Conservation (phyloP, 129 eudicot genomes). For the Centella asiatica region DNA sequence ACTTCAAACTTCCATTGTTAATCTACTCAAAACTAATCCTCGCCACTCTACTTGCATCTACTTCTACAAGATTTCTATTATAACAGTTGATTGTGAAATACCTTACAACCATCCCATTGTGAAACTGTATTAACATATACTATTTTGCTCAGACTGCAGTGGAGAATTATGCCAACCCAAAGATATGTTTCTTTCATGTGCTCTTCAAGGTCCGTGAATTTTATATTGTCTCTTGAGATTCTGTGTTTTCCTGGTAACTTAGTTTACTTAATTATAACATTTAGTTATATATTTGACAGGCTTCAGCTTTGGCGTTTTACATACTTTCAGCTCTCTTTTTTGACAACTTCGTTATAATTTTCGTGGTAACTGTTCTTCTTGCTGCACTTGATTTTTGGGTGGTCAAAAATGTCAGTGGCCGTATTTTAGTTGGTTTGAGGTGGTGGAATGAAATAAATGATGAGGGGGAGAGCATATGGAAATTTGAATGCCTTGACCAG, state of each 20-base stretch:
- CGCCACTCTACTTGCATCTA: too few species aligned
- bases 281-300: conserved; percentile 38
- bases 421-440: conserved; percentile 93
- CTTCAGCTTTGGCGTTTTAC: conserved; percentile 92
- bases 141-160: conserved; percentile 47
- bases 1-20: too few species aligned
- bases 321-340: conserved; percentile 83
- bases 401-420: conserved; percentile 97
- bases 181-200: conserved; percentile 93
- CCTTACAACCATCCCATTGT: too few species aligned
- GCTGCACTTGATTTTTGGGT: conserved; percentile 99
- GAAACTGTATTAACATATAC: conserved; percentile 2
- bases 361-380: conserved; percentile 88
- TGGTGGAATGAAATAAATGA: conserved; percentile 99
- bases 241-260: not conserved
- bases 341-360: conserved; percentile 79
- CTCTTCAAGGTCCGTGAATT: conserved; percentile 70
- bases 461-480: conserved; percentile 92
- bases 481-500: conserved; percentile 96
- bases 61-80: too few species aligned
- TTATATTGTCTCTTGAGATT: not conserved
- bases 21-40: too few species aligned
- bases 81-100: too few species aligned
- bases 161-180: conserved; percentile 87
- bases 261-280: not conserved